Evolutionary conservation across 2,329 filamentous ascomycete species (phyloP).

Genomic region (Xylaria sp.): DNA sequence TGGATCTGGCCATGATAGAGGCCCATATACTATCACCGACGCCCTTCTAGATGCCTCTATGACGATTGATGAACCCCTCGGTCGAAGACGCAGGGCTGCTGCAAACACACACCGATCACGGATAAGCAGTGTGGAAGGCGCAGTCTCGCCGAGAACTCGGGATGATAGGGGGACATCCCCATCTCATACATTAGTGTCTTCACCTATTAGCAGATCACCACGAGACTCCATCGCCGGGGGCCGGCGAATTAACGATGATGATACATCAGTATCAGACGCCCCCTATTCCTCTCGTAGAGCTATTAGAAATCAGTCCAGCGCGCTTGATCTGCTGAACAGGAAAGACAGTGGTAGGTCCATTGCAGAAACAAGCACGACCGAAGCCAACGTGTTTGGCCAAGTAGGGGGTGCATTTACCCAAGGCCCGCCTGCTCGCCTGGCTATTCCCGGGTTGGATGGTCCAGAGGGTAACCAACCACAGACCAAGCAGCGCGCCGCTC

Average conservation of each 20-base stretch:
- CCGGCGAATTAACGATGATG: conserved; percentile 41
- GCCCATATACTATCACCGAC: conserved; percentile 82
- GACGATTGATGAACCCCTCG: conserved; percentile 74
- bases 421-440: conserved; percentile 39
- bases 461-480: conserved; percentile 42
- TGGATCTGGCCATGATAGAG: conserved; percentile 45
- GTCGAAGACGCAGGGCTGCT: conserved; percentile 58
- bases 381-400: conserved; percentile 64
- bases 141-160: conserved; percentile 47
- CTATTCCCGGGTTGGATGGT: conserved; percentile 42
- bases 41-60: conserved; percentile 91
- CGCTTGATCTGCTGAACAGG: conserved; percentile 63
- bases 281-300: conserved; percentile 51
- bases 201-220: conserved; percentile 46
- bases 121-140: conserved; percentile 45
- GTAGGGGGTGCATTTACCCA: conserved; percentile 62
- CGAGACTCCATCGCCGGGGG: conserved; percentile 43
- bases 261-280: conserved; percentile 47
- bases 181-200: conserved; percentile 37
- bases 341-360: conserved; percentile 64
- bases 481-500: conserved; percentile 65
- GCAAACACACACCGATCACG: conserved; percentile 58
- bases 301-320: conserved; percentile 64
- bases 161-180: conserved; percentile 38
- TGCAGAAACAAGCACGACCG: conserved; percentile 64